Evolutionary conservation across 169 alveolate species (phyloP), one percentile per base, ranked within the genome.

Genomic region (Toxoplasma gondii): DNA sequence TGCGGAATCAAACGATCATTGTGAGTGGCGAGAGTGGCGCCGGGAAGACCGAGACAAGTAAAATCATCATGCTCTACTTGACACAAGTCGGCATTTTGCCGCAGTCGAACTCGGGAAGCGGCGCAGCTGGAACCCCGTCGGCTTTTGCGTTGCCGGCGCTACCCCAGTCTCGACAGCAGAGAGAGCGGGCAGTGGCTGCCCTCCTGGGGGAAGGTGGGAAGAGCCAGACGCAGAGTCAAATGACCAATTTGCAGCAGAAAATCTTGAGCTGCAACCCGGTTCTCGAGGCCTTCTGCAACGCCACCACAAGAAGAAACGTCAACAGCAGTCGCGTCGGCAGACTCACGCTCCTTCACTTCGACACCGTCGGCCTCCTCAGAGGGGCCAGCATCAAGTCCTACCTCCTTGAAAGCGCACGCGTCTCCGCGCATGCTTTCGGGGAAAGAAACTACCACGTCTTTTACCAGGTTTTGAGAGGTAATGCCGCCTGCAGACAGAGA

Each of bases 11-110:
- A 93, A 98, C 99, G 34, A 98, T 99, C 45, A 99, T 99, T 69
- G 99, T 99, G 88, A 98, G 99, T n/a, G 99, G 99, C 0, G 99
- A 99, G 95, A 98, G 99, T 84, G 99, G 99, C 0, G 99, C 99
- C 22, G 99, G 99, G 22, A 99, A 99, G 97, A 99, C 99, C 1
- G 99, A 99, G 97, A 98, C 99, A 64, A 99, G 99, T 49, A 96
- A 96, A 86, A 88, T 92, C 93, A 80, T 95, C 44, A 96, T 94
- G 96, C 94, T 74, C 38, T 96, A 92, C 84, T 91, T 94, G 41
- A 92, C 96, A 0, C 78, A 83, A 31, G 92, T 64, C 38, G 92
- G 92, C 78, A 10, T 39, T 19, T 80, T 82, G 27, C 16, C 34
- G 53, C 43, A 45, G 83, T 12, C 27, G 9, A 87, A 87, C 84